A percentile compares a stretch with the other conserved stretches of the same genome.
Conservation (phyloP, 805 yeast genomes). For the Saturnispora sekii region DNA sequence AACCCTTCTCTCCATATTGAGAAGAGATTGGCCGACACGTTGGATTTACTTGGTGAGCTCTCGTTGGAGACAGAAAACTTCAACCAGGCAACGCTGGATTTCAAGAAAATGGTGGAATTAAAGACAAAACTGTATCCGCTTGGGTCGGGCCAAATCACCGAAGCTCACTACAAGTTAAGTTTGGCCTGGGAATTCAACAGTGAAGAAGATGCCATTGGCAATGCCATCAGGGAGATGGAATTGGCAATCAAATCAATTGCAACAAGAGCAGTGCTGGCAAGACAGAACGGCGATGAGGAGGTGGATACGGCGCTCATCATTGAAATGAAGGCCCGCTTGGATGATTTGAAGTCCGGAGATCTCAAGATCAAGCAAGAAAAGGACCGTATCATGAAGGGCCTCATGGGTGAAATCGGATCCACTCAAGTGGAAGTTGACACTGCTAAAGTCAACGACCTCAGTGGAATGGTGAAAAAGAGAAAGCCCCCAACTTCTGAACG, state of each 20-base stretch:
- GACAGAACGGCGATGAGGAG: slow-evolving; percentile 13
- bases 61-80: slow-evolving; percentile 86
- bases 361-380: slow-evolving; percentile 4
- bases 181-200: slow-evolving; percentile 62
- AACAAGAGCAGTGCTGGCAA: slow-evolving; percentile 21
- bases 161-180: slow-evolving; percentile 72
- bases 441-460: slow-evolving; percentile 3
- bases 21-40: slow-evolving; percentile 59
- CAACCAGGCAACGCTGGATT: slow-evolving; percentile 64
- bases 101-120: slow-evolving; percentile 45
- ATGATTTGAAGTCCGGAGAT: slow-evolving; percentile 35
- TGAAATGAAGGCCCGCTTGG: slow-evolving; percentile 47
- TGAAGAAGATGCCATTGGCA: slow-evolving; percentile 43
- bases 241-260: slow-evolving; percentile 35
- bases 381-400: slow-evolving; percentile 7
- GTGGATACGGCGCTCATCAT: slow-evolving; percentile 37
- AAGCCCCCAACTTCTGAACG: neutral
- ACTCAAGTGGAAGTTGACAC: neutral
- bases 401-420: slow-evolving; percentile 1
- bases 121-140: slow-evolving; percentile 42
- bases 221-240: slow-evolving; percentile 39
- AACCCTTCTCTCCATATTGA: slow-evolving; percentile 18
- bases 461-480: slow-evolving; percentile 6
- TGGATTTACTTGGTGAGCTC: slow-evolving; percentile 79
- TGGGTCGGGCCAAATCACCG: slow-evolving; percentile 55